Base-by-base conservation (phyloP, 129 eudicot species). In the Centella asiatica region DNA sequence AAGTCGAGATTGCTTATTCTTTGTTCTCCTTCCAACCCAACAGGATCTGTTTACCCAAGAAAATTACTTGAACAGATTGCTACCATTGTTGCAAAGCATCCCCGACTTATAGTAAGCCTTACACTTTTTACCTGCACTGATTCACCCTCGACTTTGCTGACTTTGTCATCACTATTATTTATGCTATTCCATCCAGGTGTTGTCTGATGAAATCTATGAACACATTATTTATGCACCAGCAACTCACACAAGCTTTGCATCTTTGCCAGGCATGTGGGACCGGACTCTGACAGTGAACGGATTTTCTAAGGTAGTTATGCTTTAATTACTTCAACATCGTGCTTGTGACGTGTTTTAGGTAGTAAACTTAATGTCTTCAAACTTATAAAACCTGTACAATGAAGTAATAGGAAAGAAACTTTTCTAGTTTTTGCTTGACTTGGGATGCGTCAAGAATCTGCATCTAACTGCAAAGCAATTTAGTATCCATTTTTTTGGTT, bases 181-280 rank as follows among this genome's bases (percentile, higher is more conserved):
- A 22, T 10, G 47, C 66, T 40, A 51, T 61, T 20, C 66, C 33
- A 66, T 56, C 56, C 70, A 90, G 95, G 95, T 90, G 53, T 36
- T 90, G 62, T 86, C 94, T 68, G 98, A 90, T 73, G 98, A 90
- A 78, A 90, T 87, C 60, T 90, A 90, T 37, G 98, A 90, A 62
- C 98, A 90, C 72, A 90, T 90, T 54, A 86, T 86, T 64, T 90
- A 86, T 72, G 56, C 83, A 50, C 98, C 98, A 25, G 95, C 95
- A 53, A 84, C 78, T 20, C 98, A 90, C 78, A 90, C 90, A 19
- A 90, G 98, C 85, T 90, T 90, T 81, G 98, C 98, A 52, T 86
- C 98, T 56, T 73, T 90, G 78, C 98, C 98, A 36, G 98, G 94
- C 70, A 90, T 90, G 98, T 90, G 87, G 94, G 95, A 90, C 31